Percentiles rank a stretch among this genome's conserved stretches.
phyloP scores from a whole-genome alignment of 257 asterid species.

The Gardenia jasminoides region DNA sequence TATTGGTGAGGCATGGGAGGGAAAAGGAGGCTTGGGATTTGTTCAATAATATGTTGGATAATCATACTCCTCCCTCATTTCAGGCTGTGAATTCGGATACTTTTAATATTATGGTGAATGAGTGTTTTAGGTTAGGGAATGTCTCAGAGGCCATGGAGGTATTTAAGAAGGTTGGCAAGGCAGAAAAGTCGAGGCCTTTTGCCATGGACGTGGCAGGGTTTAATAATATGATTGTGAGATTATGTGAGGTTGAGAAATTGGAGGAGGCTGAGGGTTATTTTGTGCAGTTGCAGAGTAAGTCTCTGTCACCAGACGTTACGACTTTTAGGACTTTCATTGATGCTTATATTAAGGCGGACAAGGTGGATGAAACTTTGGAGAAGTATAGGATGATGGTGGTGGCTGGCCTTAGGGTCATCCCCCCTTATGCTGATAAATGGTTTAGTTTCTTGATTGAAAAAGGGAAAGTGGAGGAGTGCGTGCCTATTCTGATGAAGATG shows the following conservation, averaged over 20 bases:
- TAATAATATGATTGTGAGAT: constrained; percentile 67
- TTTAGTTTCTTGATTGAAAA: constrained; percentile 66
- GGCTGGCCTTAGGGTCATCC: constrained; percentile 75
- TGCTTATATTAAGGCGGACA: constrained; percentile 56
- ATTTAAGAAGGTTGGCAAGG: constrained; percentile 75
- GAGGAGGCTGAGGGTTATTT: constrained; percentile 70
- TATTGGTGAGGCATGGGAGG: constrained; percentile 67
- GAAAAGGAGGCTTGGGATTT: constrained; percentile 76
- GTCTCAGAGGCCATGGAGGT: constrained; percentile 68
- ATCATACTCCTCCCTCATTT: constrained; percentile 87
- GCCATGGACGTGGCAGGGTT: constrained; percentile 83
- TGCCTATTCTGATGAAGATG: constrained; percentile 65
- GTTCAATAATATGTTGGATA: constrained; percentile 77
- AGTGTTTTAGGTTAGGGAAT: constrained; percentile 71
- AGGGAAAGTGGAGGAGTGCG: constrained; percentile 57
- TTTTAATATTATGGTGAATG: constrained; percentile 67
- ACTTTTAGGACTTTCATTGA: constrained; percentile 69
- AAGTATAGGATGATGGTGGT: constrained; percentile 74
- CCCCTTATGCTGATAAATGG: constrained; percentile 74
- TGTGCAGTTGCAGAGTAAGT: constrained; percentile 47
- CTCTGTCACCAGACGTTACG: constrained; percentile 71
- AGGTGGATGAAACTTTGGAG: constrained; percentile 52
- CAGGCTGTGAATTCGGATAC: constrained; percentile 88
- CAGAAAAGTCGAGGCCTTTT: constrained; percentile 70
- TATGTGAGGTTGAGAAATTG: constrained; percentile 76